These are phyloP conservation scores for Puccinia horiana DNA, from an alignment of 1,284 basidiomycete species.

Conservation along the genomic window DNA sequence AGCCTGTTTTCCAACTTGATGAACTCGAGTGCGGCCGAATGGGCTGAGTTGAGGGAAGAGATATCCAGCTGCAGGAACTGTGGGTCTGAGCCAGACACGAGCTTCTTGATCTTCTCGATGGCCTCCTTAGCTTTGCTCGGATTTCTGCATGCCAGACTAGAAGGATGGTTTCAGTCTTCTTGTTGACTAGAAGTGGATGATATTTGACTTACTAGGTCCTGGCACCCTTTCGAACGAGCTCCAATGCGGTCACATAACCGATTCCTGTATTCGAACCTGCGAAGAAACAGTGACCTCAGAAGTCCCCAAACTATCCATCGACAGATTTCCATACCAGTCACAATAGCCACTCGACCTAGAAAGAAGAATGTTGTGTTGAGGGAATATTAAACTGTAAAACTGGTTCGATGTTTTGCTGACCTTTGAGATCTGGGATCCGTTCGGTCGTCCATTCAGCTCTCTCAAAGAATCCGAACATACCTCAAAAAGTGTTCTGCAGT, in stretches of 20 bases:
- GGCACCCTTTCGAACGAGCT: slow-evolving; percentile 37
- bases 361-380: neutral
- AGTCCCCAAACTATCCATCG: no score
- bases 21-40: slow-evolving; percentile 55
- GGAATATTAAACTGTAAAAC: neutral
- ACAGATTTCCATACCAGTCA: slow-evolving; percentile 13
- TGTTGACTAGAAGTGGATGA: neutral
- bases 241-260: slow-evolving; percentile 27
- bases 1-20: slow-evolving; percentile 53
- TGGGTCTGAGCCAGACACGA: slow-evolving; percentile 52
- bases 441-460: neutral
- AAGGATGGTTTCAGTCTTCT: neutral
- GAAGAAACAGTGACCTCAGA: no score
- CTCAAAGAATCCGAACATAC: slow-evolving; percentile 37
- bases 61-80: slow-evolving; percentile 57
- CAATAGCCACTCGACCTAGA: slow-evolving; percentile 41
- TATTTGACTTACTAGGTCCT: slow-evolving; percentile 35
- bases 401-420: no score
- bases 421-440: slow-evolving; percentile 43
- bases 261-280: slow-evolving; percentile 36
- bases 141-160: slow-evolving; percentile 42
- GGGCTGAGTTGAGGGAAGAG: slow-evolving; percentile 55
- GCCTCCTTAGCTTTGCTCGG: slow-evolving; percentile 3
- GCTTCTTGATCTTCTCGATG: slow-evolving; percentile 48
- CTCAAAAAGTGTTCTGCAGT: neutral